Conservation (phyloP, 352 stramenopile species). For the Phytopythium aichiense region DNA sequence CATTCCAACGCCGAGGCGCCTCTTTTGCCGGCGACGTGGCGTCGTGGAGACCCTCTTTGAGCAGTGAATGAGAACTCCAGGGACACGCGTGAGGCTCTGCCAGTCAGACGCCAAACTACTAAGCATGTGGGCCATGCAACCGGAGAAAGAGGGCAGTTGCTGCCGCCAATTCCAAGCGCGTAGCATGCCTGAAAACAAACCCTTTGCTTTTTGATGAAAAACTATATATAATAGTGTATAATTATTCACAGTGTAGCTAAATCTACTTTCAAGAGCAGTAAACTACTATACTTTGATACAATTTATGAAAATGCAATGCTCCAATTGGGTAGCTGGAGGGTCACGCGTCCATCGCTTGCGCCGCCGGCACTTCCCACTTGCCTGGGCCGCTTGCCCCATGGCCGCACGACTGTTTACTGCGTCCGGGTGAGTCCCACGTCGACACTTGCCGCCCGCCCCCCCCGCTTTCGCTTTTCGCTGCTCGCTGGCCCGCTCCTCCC, state of each 20-base stretch:
- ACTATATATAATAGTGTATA: no score
- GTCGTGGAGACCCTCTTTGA: background rate
- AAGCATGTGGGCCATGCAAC: background rate
- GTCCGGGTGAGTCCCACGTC: background rate
- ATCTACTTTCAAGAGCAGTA: no score
- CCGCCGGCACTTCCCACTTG: background rate
- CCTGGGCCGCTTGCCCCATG: background rate
- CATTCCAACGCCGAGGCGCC: background rate
- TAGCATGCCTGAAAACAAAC: background rate
- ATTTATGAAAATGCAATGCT: background rate
- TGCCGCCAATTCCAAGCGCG: background rate
- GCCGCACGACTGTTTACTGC: background rate
- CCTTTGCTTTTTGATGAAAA: background rate
- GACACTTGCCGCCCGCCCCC: background rate
- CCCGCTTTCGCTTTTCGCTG: background rate
- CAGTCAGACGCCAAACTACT: background rate
- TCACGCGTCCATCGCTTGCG: background rate
- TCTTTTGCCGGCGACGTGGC: background rate
- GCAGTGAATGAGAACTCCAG: background rate
- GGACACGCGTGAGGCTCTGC: background rate
- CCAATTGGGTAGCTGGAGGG: background rate
- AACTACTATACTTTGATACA: no score
- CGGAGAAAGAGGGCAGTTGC: background rate
- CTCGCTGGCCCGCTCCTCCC: background rate
- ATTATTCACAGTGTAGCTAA: no score